Conservation (phyloP, 495 filamentous ascomycete species). For the Elaphomyces granulatus region DNA sequence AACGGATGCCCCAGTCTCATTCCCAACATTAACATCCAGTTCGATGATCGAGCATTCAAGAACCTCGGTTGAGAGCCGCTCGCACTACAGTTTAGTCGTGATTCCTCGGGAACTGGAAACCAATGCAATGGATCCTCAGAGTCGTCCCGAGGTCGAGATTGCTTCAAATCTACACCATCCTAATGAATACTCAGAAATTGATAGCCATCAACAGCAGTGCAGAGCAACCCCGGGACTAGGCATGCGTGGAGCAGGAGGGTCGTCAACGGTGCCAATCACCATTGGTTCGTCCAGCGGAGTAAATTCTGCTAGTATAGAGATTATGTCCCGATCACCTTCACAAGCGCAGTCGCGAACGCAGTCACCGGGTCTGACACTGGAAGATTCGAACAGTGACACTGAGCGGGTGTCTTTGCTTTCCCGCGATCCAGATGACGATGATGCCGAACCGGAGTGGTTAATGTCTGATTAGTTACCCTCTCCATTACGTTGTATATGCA, state of each 20-base stretch:
- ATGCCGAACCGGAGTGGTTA: constrained; percentile 53
- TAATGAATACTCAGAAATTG: too few relatives aligned
- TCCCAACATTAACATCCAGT: too few relatives aligned
- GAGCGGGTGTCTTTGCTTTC: constrained; percentile 37
- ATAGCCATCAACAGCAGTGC: too few relatives aligned
- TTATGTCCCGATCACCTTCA: constrained; percentile 11
- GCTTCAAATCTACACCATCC: too few relatives aligned
- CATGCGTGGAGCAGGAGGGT: constrained; percentile 7
- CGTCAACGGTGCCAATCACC: constrained; percentile 14
- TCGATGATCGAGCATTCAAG: too few relatives aligned
- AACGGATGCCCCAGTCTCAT: too few relatives aligned
- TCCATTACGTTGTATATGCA: constrained; percentile 4
- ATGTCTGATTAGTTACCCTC: constrained; percentile 21
- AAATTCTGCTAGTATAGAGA: constrained; percentile 17
- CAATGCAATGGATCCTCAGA: too few relatives aligned
- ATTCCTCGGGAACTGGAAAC: too few relatives aligned
- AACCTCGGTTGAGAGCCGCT: too few relatives aligned
- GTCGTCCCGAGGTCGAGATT: too few relatives aligned
- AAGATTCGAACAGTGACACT: constrained; percentile 22
- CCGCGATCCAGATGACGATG: constrained; percentile 53
- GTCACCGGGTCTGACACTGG: constrained; percentile 2
- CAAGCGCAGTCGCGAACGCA: constrained; percentile 6
- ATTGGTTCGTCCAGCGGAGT: constrained; percentile 15
- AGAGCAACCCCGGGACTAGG: too few relatives aligned
- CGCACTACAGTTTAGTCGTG: too few relatives aligned